phyloP scores from a whole-genome alignment of 1,284 basidiomycete species.

The Tilletia caries region DNA sequence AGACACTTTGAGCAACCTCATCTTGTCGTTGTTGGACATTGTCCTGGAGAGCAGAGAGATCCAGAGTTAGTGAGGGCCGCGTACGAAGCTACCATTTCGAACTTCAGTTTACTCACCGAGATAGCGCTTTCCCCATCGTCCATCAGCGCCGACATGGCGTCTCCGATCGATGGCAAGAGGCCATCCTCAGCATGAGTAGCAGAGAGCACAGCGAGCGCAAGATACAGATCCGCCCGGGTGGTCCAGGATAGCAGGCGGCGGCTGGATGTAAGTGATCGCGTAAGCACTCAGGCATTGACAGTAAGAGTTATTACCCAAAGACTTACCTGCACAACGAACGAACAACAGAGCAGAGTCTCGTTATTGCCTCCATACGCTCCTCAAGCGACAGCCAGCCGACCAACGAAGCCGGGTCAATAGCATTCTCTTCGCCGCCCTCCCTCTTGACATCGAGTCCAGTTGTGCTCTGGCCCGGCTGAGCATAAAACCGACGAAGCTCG shows the following conservation, averaged over 20 bases:
- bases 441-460: background rate
- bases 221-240: background rate
- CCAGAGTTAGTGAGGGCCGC: too few species aligned
- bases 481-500: too few species aligned
- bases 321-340: background rate
- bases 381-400: conserved; percentile 6
- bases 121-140: too few species aligned
- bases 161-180: too few species aligned
- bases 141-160: too few species aligned
- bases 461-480: background rate
- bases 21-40: background rate
- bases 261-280: background rate
- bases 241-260: background rate
- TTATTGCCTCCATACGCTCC: background rate
- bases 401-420: background rate
- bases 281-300: too few species aligned
- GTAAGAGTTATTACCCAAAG: too few species aligned
- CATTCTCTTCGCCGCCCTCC: background rate
- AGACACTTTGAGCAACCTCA: background rate
- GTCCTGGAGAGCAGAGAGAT: background rate
- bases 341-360: background rate
- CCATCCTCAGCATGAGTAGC: background rate
- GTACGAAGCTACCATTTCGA: too few species aligned
- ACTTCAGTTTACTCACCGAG: too few species aligned
- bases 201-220: background rate